A percentile compares a stretch with the other conserved stretches of the same genome.
Conservation (phyloP, 108 stramenopile genomes). For the Parietichytrium sp. region DNA sequence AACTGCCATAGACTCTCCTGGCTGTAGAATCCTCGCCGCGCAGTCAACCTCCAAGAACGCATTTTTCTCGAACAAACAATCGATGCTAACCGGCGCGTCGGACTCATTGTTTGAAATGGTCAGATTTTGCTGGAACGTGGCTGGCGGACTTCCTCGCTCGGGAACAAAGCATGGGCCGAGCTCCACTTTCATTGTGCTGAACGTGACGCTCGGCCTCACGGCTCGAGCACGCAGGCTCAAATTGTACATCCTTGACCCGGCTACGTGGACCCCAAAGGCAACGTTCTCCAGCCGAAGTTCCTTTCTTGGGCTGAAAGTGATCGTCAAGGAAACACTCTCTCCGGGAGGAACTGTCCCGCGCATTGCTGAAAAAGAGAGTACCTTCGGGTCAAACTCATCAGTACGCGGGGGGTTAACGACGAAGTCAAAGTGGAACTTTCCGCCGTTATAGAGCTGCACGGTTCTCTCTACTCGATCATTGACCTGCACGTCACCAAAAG, state of each 20-base stretch:
- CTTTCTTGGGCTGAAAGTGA: slow-evolving; percentile 52
- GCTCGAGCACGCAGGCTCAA: slow-evolving; percentile 49
- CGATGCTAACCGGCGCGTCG: slow-evolving; percentile 44
- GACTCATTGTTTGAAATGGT: slow-evolving; percentile 57
- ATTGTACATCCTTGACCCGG: slow-evolving; percentile 60
- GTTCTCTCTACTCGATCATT: slow-evolving; percentile 51
- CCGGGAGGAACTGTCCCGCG: slow-evolving; percentile 57
- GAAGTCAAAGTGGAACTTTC: slow-evolving; percentile 69
- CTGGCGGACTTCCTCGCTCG: slow-evolving; percentile 48
- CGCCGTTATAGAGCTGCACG: slow-evolving; percentile 53
- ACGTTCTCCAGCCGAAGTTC: slow-evolving; percentile 48
- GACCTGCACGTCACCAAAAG: slow-evolving; percentile 61
- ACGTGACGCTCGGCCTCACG: slow-evolving; percentile 53
- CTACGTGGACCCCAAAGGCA: slow-evolving; percentile 49
- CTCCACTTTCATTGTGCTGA: slow-evolving; percentile 58
- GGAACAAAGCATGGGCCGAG: slow-evolving; percentile 65
- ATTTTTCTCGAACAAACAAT: slow-evolving; percentile 55
- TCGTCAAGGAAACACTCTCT: slow-evolving; percentile 46
- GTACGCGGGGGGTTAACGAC: slow-evolving; percentile 48
- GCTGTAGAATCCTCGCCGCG: slow-evolving; percentile 55
- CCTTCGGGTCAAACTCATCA: slow-evolving; percentile 41
- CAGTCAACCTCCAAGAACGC: slow-evolving; percentile 51
- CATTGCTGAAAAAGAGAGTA: slow-evolving; percentile 44
- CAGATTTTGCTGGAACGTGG: slow-evolving; percentile 45
- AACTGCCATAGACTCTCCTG: slow-evolving; percentile 52